Evolutionary conservation across 2,329 filamentous ascomycete species (phyloP), one percentile per base, ranked within the genome.

Genomic region (Monosporascus sp.): DNA sequence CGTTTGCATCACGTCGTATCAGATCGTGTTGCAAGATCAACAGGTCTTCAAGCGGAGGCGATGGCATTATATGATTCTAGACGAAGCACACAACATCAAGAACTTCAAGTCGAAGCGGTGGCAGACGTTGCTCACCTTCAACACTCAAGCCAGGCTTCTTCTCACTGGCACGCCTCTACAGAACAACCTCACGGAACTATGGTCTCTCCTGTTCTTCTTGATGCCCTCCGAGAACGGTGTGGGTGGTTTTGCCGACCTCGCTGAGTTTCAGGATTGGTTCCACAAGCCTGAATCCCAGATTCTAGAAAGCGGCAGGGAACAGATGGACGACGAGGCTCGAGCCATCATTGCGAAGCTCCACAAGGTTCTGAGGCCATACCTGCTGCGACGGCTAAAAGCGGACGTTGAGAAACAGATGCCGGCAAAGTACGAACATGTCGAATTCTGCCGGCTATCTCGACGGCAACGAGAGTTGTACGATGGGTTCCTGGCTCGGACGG

Each of bases 361-460:
- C 73, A 91, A 95, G 60, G 90, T 97, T 22, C 78, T 99, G 9
- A 85, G 95, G 2, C 94, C 94, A 0, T 97, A 97, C 65, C 80
- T 99, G 11, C 79, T 99, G 6, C 86, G 94, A 49, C 85, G 94
- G 52, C 75, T 99, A 53, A 99, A 99, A 72, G 89, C 90, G 45
- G 94, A 99, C 65, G 94, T 99, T 6, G 95, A 99, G 73, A 97
- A 97, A 73, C 94, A 99, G 68, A 96, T 99, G 89, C 94, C 95
- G 0, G 92, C 84, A 56, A 99, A 99, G 69, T 96, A 96, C 65
- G 95, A 99, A 69, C 92, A 97, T 65, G 91, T 99, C 20, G 89
- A 97, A 58, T 92, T 96, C 65, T 99, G 94, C 70, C 88, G 93
- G 45, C 78, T 99, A 5, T 97, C 93, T 6, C 97, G 97, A 69